Evolutionary conservation across 495 filamentous ascomycete species (phyloP).

Genomic region (Podospora pseudopauciseta): DNA sequence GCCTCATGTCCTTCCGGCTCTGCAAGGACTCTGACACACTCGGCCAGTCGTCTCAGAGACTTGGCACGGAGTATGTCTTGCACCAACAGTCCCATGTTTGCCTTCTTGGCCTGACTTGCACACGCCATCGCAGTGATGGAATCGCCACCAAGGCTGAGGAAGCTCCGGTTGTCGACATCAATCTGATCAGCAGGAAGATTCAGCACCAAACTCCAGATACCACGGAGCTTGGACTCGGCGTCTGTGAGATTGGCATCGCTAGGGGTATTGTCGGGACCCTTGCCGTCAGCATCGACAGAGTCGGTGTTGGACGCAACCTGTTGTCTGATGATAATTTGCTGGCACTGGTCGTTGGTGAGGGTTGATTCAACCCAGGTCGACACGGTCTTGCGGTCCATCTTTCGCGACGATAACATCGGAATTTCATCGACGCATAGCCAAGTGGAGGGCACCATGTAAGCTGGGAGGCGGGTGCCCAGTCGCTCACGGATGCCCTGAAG

Average conservation of each 20-base stretch:
- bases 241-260: conserved; percentile 6
- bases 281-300: not conserved
- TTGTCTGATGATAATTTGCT: conserved; percentile 18
- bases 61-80: conserved; percentile 49
- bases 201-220: conserved; percentile 28
- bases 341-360: conserved; percentile 16
- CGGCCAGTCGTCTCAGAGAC: conserved; percentile 31
- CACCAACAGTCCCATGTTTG: conserved; percentile 15
- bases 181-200: conserved; percentile 34
- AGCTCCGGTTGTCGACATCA: conserved; percentile 44
- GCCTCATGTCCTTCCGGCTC: conserved; percentile 7
- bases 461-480: conserved; percentile 16
- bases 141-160: conserved; percentile 61
- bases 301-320: not conserved
- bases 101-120: conserved; percentile 26
- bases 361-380: conserved; percentile 23
- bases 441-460: conserved; percentile 53
- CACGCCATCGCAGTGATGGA: conserved; percentile 60
- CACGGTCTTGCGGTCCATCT: conserved; percentile 27
- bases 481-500: conserved; percentile 14
- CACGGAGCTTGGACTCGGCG: conserved; percentile 23
- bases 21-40: conserved; percentile 8
- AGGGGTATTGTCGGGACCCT: not conserved
- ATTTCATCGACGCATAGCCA: conserved; percentile 23
- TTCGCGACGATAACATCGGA: conserved; percentile 24